These are phyloP conservation scores for Grigorovia humatica DNA, from an alignment of 805 yeast genomes.

Conservation along the genomic window DNA sequence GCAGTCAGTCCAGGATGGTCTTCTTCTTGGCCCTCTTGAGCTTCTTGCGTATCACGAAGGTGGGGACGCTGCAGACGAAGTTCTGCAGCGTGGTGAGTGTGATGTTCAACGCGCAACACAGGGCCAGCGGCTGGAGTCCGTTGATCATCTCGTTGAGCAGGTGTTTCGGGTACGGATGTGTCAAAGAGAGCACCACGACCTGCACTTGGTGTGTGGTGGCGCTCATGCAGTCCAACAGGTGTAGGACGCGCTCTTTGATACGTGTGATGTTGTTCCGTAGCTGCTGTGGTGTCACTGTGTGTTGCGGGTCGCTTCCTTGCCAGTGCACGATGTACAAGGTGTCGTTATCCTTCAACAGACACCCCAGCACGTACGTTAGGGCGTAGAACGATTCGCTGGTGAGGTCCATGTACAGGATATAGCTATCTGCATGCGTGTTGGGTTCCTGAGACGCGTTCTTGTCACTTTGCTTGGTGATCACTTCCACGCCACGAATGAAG, in stretches of 20 bases:
- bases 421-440: conserved; percentile 25
- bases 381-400: conserved; percentile 79
- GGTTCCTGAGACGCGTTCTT: background rate
- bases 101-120: conserved; percentile 23
- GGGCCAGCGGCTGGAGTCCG: conserved; percentile 26
- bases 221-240: conserved; percentile 22
- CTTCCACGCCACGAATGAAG: conserved; percentile 17
- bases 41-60: conserved; percentile 25
- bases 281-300: conserved; percentile 3
- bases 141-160: conserved; percentile 29
- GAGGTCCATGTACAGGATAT: conserved; percentile 65
- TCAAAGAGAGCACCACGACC: conserved; percentile 28
- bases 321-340: conserved; percentile 56
- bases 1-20: conserved; percentile 21
- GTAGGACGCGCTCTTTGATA: conserved; percentile 13
- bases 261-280: conserved; percentile 12
- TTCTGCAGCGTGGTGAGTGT: conserved; percentile 20
- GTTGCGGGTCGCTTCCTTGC: conserved; percentile 9
- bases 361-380: conserved; percentile 79
- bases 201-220: conserved; percentile 20
- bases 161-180: conserved; percentile 32
- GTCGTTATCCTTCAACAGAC: conserved; percentile 73
- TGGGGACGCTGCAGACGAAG: conserved; percentile 27
- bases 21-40: conserved; percentile 21
- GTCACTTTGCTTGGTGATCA: conserved; percentile 7